Base-by-base conservation (phyloP, 768 basidiomycete species). In the Calvatia gigantea region DNA sequence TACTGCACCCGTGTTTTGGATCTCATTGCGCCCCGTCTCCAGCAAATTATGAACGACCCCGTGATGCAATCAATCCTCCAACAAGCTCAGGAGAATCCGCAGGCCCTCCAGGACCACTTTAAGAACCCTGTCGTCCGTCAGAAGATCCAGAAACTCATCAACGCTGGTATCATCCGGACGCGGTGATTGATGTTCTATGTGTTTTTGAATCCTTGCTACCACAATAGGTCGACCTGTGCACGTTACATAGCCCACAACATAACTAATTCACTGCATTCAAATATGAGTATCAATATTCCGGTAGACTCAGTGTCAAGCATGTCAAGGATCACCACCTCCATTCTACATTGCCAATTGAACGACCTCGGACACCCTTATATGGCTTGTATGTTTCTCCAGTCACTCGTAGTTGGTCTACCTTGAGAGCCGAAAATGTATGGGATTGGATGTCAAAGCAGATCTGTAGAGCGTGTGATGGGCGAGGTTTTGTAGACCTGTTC, bases 51-150 rank as follows among this genome's bases (percentile, higher is more conserved):
- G 91, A 75, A 70, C 63, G 94, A 94, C 68, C 92, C 94, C 7
- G 75, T 96, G 60, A 96, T 97, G 91, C 91, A 97, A 72, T 84
- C 85, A 56, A 97, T 99, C 61, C 70, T 99, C 64, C 90, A 95
- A 68, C 95, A 98, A 73, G 93, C 94, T 6, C 96, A 99, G 73
- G 64, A 73, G 47, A 86, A 98, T 70, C 96, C 97, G 5, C 76
- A 81, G 42, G 91, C 95, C 21, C 75, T 99, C 56, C 89, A 91
- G 69, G 93, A 97, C 63, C 96, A 99, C 73, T 89, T 98, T 88
- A 93, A 94, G 83, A 97, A 95, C 65, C 87, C 92, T 6, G 70
- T 77, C 31, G 85, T 95, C 29, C 81, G 82, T 38, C 69, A 77
- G 54, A 96, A 95, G 78, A 91, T 97, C 60, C 80, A 85, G 75